These are phyloP conservation scores for Cladophialophora exuberans DNA, from an alignment of 2,329 filamentous ascomycete genomes.

Conservation along the genomic window DNA sequence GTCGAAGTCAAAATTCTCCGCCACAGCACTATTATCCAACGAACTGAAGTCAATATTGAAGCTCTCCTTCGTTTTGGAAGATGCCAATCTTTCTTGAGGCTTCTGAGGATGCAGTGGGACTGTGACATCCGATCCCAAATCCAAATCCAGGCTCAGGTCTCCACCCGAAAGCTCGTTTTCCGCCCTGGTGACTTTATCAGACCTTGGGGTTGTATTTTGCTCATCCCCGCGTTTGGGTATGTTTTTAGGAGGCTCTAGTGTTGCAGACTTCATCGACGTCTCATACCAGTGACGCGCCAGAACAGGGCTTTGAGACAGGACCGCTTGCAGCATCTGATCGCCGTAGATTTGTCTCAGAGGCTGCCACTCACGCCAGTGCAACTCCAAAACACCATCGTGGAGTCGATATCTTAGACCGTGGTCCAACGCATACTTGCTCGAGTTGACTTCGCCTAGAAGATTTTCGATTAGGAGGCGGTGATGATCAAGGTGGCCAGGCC, in stretches of 20 bases:
- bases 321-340: neutral
- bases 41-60: constrained; percentile 43
- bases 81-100: no score
- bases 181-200: no score
- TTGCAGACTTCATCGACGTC: no score
- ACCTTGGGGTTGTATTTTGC: no score
- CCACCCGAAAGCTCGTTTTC: no score
- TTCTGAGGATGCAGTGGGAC: no score
- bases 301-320: neutral
- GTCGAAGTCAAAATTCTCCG: constrained; percentile 67
- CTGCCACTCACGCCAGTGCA: neutral
- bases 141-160: no score
- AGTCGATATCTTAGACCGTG: neutral
- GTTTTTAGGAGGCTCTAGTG: no score
- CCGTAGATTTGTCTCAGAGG: neutral
- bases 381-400: neutral
- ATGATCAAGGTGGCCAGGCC: neutral
- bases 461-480: neutral
- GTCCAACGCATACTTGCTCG: neutral
- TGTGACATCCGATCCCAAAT: no score
- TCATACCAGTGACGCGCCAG: neutral
- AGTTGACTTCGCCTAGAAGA: neutral
- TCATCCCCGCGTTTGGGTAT: no score
- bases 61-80: no score
- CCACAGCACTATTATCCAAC: constrained; percentile 50